phyloP scores from a whole-genome alignment of 2,329 filamentous ascomycete species.

The Xylariaceae sp. region DNA sequence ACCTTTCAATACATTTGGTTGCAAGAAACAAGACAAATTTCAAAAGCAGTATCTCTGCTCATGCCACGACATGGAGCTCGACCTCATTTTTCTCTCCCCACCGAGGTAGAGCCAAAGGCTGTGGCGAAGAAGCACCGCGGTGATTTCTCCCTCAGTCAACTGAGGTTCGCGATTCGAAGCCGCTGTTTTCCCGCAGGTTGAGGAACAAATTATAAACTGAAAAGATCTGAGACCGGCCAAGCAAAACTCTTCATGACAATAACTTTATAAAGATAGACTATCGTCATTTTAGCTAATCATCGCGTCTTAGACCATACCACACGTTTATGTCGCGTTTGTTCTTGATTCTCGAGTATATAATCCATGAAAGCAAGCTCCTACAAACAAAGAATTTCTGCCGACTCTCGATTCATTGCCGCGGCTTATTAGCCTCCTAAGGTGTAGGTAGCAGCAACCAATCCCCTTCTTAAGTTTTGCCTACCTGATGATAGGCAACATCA shows the following conservation, averaged over 20 bases:
- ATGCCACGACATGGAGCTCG: slow-evolving; percentile 61
- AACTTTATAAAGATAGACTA: background rate
- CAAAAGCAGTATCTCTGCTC: slow-evolving; percentile 27
- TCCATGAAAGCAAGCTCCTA: background rate
- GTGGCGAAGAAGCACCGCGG: slow-evolving; percentile 54
- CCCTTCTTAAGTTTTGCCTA: slow-evolving; percentile 1
- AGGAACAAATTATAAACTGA: slow-evolving; percentile 66
- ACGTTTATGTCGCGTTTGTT: slow-evolving; percentile 5
- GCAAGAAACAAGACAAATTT: slow-evolving; percentile 26
- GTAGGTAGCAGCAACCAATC: slow-evolving; percentile 21
- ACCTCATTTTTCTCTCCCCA: slow-evolving; percentile 47
- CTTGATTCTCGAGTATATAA: slow-evolving; percentile 10
- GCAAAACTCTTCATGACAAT: slow-evolving; percentile 15
- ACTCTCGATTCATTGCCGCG: slow-evolving; percentile 1
- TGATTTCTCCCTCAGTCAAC: slow-evolving; percentile 16
- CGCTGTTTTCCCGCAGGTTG: slow-evolving; percentile 58
- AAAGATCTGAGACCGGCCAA: slow-evolving; percentile 73
- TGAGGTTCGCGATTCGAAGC: slow-evolving; percentile 50
- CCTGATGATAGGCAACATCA: background rate
- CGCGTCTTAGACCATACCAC: slow-evolving; percentile 8
- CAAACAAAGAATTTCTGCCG: slow-evolving; percentile 3
- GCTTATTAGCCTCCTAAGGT: slow-evolving; percentile 8
- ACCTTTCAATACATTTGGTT: slow-evolving; percentile 19
- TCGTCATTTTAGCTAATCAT: slow-evolving; percentile 17
- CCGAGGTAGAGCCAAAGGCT: slow-evolving; percentile 66